Conservation (phyloP, 495 filamentous ascomycete species). For the Podospora pseudopauciseta region DNA sequence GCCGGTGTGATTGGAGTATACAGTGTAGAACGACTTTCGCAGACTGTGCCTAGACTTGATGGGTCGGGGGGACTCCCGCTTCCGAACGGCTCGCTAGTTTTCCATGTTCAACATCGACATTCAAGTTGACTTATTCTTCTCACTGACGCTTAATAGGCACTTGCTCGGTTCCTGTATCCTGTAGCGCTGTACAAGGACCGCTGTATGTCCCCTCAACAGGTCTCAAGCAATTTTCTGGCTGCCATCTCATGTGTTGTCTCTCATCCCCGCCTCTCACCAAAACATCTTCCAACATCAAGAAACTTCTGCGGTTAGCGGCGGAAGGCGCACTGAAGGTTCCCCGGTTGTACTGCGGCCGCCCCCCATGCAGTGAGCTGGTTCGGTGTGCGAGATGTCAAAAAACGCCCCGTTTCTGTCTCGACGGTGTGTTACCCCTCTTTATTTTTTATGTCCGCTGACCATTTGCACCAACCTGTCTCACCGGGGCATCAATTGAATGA, state of each 20-base stretch:
- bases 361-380: neutral
- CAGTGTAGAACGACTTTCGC: neutral
- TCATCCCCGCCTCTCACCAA: neutral
- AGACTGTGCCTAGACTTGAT: neutral
- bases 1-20: constrained; percentile 3
- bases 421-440: neutral
- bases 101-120: neutral
- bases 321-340: constrained; percentile 6
- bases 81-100: neutral
- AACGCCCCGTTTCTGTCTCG: neutral
- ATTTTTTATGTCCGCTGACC: neutral
- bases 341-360: neutral
- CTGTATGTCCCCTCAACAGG: too few species aligned
- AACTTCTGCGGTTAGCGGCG: constrained; percentile 1
- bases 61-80: neutral
- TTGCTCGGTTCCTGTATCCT: too few species aligned
- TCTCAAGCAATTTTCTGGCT: too few species aligned
- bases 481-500: neutral
- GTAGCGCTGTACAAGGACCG: too few species aligned
- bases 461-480: neutral
- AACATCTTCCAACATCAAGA: neutral
- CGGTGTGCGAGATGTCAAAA: too few species aligned
- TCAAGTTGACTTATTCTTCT: neutral
- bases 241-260: neutral
- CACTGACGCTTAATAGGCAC: too few species aligned